Percentiles rank a stretch among this genome's conserved stretches.
Conservation (phyloP, 306 rosid genomes). For the Gastrolobium villosum region DNA sequence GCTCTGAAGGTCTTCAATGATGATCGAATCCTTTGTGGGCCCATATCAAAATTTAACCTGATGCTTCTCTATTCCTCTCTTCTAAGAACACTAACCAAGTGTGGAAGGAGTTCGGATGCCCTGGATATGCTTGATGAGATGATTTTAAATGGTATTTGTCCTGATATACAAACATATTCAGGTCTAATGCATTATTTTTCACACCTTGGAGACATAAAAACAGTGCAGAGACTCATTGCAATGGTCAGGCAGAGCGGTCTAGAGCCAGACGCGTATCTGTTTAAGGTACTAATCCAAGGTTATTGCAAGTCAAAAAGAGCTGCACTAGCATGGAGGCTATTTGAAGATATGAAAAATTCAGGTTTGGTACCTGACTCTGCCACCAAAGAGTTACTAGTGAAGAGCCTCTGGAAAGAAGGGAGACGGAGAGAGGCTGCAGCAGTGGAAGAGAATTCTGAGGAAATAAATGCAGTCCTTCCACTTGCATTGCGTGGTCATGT, state of each 20-base stretch:
- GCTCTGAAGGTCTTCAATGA: constrained; percentile 76
- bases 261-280: constrained; percentile 76
- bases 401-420: constrained; percentile 91
- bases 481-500: constrained; percentile 68
- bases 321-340: constrained; percentile 75
- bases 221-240: constrained; percentile 75
- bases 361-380: constrained; percentile 68
- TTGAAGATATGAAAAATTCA: constrained; percentile 75
- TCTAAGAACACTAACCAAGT: constrained; percentile 74
- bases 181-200: constrained; percentile 83
- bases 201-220: constrained; percentile 66
- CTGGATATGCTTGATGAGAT: constrained; percentile 80
- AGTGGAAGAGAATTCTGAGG: constrained; percentile 73
- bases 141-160: constrained; percentile 68
- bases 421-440: constrained; percentile 84
- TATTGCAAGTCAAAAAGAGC: constrained; percentile 84
- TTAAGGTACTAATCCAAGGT: constrained; percentile 76
- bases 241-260: constrained; percentile 77
- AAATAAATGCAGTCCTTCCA: constrained; percentile 61
- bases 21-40: constrained; percentile 66
- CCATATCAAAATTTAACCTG: constrained; percentile 66
- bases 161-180: constrained; percentile 81
- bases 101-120: constrained; percentile 68
- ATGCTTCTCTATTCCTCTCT: constrained; percentile 85
- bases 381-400: constrained; percentile 84